Evolutionary conservation across 116 monocot genomes (phyloP).

Genomic region (Iris pallida): DNA sequence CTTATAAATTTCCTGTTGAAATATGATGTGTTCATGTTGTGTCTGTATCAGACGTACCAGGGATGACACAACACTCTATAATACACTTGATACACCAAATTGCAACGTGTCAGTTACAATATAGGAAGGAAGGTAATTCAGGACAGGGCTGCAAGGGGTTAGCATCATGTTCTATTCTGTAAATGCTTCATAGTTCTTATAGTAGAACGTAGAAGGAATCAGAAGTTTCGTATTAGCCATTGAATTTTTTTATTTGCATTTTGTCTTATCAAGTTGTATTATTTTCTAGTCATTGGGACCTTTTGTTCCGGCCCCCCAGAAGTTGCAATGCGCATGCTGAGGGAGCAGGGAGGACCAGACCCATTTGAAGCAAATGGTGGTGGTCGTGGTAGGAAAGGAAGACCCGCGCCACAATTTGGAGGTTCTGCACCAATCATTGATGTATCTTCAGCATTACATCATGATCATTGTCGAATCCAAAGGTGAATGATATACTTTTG

Average conservation of each 20-base stretch:
- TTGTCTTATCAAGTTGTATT: background rate
- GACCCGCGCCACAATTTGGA: conserved; percentile 34
- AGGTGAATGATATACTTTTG: conserved; percentile 33
- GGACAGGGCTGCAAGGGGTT: too few relatives aligned
- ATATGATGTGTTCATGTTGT: too few relatives aligned
- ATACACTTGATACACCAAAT: too few relatives aligned
- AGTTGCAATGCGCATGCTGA: conserved; percentile 92
- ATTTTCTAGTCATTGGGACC: conserved; percentile 69
- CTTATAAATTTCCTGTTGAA: too few relatives aligned
- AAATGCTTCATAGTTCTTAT: too few relatives aligned
- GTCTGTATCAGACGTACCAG: too few relatives aligned
- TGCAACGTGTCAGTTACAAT: too few relatives aligned
- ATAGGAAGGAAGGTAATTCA: too few relatives aligned
- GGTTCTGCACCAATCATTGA: conserved; percentile 62
- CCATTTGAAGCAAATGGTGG: conserved; percentile 65
- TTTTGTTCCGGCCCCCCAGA: conserved; percentile 98
- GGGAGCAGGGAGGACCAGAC: conserved; percentile 77
- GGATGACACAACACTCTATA: too few relatives aligned
- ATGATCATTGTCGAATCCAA: conserved; percentile 79
- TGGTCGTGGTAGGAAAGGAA: conserved; percentile 58
- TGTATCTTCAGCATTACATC: conserved; percentile 55
- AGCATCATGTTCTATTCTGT: too few relatives aligned
- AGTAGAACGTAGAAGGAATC: too few relatives aligned
- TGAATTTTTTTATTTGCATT: background rate
- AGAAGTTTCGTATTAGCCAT: too few relatives aligned